Evolutionary conservation across 768 basidiomycete genomes (phyloP).

Genomic region (Cystobasidium onofrii): DNA sequence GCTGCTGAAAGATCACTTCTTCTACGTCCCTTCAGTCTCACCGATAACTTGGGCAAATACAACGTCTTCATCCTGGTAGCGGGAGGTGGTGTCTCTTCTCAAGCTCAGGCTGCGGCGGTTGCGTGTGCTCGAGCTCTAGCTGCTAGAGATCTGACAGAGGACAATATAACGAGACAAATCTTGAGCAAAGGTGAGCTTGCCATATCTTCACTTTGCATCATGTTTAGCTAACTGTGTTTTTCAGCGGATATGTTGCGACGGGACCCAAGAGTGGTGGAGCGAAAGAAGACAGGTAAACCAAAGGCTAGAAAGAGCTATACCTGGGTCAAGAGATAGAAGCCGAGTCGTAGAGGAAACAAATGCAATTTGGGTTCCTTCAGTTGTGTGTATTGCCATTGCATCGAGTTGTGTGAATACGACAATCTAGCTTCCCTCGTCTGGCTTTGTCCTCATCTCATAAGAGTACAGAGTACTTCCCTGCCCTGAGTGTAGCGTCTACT

Average conservation of each 20-base stretch:
- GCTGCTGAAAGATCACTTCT: conserved; percentile 70
- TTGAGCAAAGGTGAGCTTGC: conserved; percentile 61
- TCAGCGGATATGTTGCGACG: conserved; percentile 75
- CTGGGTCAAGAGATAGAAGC: conserved; percentile 84
- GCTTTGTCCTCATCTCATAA: too few relatives aligned
- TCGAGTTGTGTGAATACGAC: not conserved
- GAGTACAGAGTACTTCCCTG: too few relatives aligned
- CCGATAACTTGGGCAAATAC: conserved; percentile 68
- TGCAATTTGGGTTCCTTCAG: not conserved
- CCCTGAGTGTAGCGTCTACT: too few relatives aligned
- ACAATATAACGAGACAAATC: conserved; percentile 52
- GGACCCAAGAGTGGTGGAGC: conserved; percentile 95
- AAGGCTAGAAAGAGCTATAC: conserved; percentile 88
- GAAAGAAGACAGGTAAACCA: conserved; percentile 87
- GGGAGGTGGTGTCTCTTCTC: conserved; percentile 84
- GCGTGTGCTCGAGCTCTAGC: conserved; percentile 46
- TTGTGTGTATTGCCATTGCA: not conserved
- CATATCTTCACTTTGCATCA: conserved; percentile 7
- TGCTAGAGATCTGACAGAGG: conserved; percentile 54
- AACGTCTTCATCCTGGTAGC: conserved; percentile 64
- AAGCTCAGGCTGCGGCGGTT: conserved; percentile 67
- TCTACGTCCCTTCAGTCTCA: conserved; percentile 71
- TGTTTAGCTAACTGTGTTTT: not conserved
- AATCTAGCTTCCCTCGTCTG: too few relatives aligned
- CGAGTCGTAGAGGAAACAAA: not conserved